These are phyloP conservation scores for Boletus eberwhitei DNA, from an alignment of 768 basidiomycete genomes.

Conservation along the genomic window DNA sequence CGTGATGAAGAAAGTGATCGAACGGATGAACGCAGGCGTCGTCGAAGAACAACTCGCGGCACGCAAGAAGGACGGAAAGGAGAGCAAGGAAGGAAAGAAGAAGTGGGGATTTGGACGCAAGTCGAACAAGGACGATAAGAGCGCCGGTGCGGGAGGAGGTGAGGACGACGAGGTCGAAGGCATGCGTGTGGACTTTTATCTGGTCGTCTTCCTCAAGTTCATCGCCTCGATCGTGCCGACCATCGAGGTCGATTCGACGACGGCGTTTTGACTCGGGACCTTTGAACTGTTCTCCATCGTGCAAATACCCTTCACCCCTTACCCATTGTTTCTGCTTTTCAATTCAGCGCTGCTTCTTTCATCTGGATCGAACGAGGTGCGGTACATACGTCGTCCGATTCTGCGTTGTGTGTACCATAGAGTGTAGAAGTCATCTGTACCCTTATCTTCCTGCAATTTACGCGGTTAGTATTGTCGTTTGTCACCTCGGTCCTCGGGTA, in stretches of 20 bases:
- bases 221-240: conserved; percentile 98
- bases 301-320: conserved; percentile 11
- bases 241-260: conserved; percentile 95
- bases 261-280: conserved; percentile 48
- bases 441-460: conserved; percentile 16
- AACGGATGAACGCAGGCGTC: conserved; percentile 92
- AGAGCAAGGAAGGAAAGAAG: conserved; percentile 59
- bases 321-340: not conserved
- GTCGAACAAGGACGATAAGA: conserved; percentile 53
- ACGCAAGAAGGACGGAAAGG: conserved; percentile 48
- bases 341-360: not conserved
- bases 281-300: not conserved
- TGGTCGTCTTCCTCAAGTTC: conserved; percentile 98
- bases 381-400: not conserved
- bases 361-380: conserved; percentile 3
- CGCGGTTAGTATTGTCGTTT: not conserved
- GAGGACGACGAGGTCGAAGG: conserved; percentile 75
- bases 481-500: not conserved
- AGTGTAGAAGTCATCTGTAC: conserved; percentile 26
- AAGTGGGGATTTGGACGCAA: conserved; percentile 85
- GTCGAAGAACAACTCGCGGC: conserved; percentile 77
- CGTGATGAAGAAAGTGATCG: conserved; percentile 99
- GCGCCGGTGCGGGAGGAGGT: conserved; percentile 9
- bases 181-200: conserved; percentile 96
- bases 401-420: conserved; percentile 18